Evolutionary conservation across 306 rosid species (phyloP), one percentile per base, ranked within the genome.

Genomic region (Abrus precatorius): DNA sequence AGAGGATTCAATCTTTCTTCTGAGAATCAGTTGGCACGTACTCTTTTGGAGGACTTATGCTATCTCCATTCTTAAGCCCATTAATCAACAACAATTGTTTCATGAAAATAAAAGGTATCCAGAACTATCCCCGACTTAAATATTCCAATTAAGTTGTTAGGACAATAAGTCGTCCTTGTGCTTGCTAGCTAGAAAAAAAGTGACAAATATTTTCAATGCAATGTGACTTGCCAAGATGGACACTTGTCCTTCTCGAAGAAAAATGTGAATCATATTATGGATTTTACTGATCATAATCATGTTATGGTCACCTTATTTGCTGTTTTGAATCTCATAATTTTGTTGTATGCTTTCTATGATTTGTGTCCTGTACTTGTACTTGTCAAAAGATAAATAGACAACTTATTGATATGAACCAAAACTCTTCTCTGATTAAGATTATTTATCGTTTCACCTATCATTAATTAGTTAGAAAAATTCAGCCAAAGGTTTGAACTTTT

Each of bases 171-270:
- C 14, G 34, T 52, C 40, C 8, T 38, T 52, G 49, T 38, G 74
- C 62, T 48, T 76, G 48, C 29, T 52, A 28, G 14, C 43, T 38
- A 20, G 41, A 11, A 52, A 41, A 53, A 2, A 77, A 63, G 13
- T 52, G 65, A 55, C 74, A 77, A 14, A n/a, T 2, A 6, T 7
- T 64, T 55, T 65, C 55, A 65, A 38, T 36, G 13, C 11, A 68
- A 64, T 52, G 57, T 67, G 30, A 77, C 75, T 62, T 62, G 40
- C 63, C 80, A 75, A 75, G 20, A 47, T 61, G 71, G 80, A 75
- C 38, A 54, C 55, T 5, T 56, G 55, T 43, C 78, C 78, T 28
- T 9, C 5, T 41, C 28, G n/a, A 40, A 56, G 40, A 72, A 38
- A 55, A 72, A 72, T 11, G 53, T 38, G 77, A 55, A 27, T 12